Conservation (phyloP, 2,329 filamentous ascomycete genomes). For the Claviceps fusiformis region DNA sequence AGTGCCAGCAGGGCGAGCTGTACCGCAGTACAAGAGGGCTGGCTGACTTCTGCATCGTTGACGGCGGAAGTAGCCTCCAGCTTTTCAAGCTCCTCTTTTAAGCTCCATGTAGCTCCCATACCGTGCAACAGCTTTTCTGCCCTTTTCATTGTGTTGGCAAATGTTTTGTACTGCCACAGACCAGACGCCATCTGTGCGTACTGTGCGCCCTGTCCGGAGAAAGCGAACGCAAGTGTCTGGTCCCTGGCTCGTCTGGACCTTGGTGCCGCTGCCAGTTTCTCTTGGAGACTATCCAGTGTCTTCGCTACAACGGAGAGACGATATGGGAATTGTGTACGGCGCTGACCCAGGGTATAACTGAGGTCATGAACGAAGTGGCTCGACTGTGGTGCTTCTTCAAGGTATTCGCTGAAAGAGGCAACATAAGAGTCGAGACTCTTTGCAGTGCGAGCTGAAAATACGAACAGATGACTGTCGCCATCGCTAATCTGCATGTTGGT, state of each 20-base stretch:
- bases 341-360: conserved; percentile 16
- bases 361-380: conserved; percentile 9
- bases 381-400: conserved; percentile 4
- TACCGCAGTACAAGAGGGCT: conserved; percentile 23
- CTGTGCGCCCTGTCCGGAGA: conserved; percentile 23
- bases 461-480: conserved; percentile 7
- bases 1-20: conserved; percentile 24
- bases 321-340: conserved; percentile 13
- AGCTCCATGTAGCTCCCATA: conserved; percentile 14
- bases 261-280: conserved; percentile 4
- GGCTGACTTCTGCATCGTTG: conserved; percentile 10
- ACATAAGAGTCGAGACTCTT: conserved; percentile 9
- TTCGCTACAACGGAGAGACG: conserved; percentile 6
- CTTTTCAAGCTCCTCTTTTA: conserved; percentile 15
- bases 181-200: conserved; percentile 9
- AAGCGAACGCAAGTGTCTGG: conserved; percentile 11
- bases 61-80: conserved; percentile 3
- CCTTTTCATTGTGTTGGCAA: conserved; percentile 10
- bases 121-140: conserved; percentile 6
- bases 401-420: conserved; percentile 11
- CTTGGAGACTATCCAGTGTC: conserved; percentile 3
- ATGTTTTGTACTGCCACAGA: neutral
- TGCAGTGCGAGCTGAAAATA: conserved; percentile 7
- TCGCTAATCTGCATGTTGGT: neutral
- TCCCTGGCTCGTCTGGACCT: conserved; percentile 1